Conservation (phyloP, 129 eudicot species). For the Cynara cardunculus region DNA sequence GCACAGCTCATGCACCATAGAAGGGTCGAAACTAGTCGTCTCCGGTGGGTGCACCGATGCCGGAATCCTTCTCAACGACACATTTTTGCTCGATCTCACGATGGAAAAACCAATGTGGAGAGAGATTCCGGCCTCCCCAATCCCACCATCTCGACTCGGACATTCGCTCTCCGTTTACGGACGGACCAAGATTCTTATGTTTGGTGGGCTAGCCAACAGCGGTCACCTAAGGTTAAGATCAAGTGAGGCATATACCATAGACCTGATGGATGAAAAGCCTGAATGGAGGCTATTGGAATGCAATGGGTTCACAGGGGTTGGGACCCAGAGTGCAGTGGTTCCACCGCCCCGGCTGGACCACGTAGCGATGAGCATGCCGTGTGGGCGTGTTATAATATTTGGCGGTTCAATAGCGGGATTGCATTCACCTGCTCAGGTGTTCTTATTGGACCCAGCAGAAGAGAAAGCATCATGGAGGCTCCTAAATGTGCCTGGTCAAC, state of each 20-base stretch:
- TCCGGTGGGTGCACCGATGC: conserved; percentile 95
- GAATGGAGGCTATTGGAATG: conserved; percentile 75
- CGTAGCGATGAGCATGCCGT: conserved; percentile 86
- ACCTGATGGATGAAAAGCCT: conserved; percentile 66
- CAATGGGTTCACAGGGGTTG: conserved; percentile 68
- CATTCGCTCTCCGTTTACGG: conserved; percentile 86
- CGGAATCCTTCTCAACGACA: conserved; percentile 82
- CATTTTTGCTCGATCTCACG: conserved; percentile 60
- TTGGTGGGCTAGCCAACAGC: conserved; percentile 84
- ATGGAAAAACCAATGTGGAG: conserved; percentile 74
- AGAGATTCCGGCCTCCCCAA: conserved; percentile 63
- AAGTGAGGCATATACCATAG: conserved; percentile 74
- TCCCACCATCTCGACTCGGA: conserved; percentile 79
- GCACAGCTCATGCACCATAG: conserved; percentile 92
- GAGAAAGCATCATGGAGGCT: conserved; percentile 83
- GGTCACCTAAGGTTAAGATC: conserved; percentile 79
- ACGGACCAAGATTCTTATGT: conserved; percentile 76
- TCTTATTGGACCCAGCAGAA: conserved; percentile 72
- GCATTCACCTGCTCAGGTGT: conserved; percentile 84
- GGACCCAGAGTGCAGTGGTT: conserved; percentile 69
- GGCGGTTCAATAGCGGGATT: conserved; percentile 89
- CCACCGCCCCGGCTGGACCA: conserved; percentile 94
- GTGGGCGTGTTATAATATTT: conserved; percentile 77
- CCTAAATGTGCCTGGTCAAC: conserved; percentile 68
- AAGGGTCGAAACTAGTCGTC: conserved; percentile 85